Conservation (phyloP, 495 filamentous ascomycete species). For the Articulospora tetracladia region DNA sequence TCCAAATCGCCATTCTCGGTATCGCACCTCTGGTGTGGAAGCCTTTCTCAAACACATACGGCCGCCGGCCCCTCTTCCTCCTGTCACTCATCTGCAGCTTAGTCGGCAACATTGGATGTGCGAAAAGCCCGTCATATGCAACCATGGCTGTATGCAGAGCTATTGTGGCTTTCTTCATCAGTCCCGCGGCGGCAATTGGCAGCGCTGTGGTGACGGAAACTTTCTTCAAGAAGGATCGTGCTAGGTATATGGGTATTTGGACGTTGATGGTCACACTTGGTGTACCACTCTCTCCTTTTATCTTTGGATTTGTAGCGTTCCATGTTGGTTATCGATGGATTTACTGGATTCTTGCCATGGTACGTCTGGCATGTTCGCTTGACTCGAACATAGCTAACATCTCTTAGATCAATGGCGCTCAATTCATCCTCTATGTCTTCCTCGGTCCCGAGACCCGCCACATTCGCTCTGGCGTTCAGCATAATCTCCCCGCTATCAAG, state of each 20-base stretch:
- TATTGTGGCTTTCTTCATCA: constrained; percentile 46
- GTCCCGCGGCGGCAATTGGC: constrained; percentile 47
- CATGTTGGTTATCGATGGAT: constrained; percentile 39
- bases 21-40: constrained; percentile 50
- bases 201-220: constrained; percentile 50
- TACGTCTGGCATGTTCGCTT: not conserved
- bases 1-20: constrained; percentile 48
- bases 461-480: constrained; percentile 33
- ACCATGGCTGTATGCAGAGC: constrained; percentile 44
- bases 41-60: constrained; percentile 49
- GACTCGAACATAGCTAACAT: not conserved
- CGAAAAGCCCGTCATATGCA: constrained; percentile 40
- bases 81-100: constrained; percentile 40
- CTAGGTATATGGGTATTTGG: constrained; percentile 50
- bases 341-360: constrained; percentile 39
- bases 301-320: constrained; percentile 41
- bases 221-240: constrained; percentile 45
- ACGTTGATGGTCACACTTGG: constrained; percentile 49
- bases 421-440: constrained; percentile 52
- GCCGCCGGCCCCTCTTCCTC: constrained; percentile 49
- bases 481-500: constrained; percentile 14
- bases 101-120: constrained; percentile 49
- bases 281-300: constrained; percentile 32
- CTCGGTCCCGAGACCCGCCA: constrained; percentile 55
- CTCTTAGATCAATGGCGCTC: constrained; percentile 44